Conservation (phyloP, 805 yeast species). For the Metschnikowia continentalis region DNA sequence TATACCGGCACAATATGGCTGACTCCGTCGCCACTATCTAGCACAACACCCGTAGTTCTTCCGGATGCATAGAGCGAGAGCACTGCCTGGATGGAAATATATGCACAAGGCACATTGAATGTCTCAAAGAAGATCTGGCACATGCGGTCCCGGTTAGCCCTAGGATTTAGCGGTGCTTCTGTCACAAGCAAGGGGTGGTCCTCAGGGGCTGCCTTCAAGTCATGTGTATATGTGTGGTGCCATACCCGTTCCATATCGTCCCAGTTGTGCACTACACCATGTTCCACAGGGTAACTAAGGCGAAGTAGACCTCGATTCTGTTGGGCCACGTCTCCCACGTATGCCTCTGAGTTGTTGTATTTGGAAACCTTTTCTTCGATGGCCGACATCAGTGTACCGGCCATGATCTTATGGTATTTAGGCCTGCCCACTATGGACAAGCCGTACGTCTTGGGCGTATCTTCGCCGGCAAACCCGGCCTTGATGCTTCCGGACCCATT, state of each 20-base stretch:
- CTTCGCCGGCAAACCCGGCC: constrained; percentile 93
- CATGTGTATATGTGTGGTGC: constrained; percentile 60
- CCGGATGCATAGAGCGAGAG: constrained; percentile 84
- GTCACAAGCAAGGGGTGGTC: constrained; percentile 87
- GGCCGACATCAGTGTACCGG: constrained; percentile 35
- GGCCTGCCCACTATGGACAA: constrained; percentile 76
- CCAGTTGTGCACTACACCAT: constrained; percentile 82
- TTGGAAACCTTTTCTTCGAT: constrained; percentile 15
- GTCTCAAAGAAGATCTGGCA: constrained; percentile 68
- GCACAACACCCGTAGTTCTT: constrained; percentile 81
- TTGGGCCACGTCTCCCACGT: constrained; percentile 75
- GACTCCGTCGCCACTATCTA: constrained; percentile 94
- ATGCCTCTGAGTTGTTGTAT: constrained; percentile 43
- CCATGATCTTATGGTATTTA: constrained; percentile 80
- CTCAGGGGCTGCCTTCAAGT: constrained; percentile 54
- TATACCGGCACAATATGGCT: constrained; percentile 83
- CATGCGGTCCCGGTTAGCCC: constrained; percentile 52
- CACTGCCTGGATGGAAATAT: constrained; percentile 71
- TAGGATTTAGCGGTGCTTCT: constrained; percentile 83
- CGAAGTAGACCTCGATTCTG: constrained; percentile 71
- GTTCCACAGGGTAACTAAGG: constrained; percentile 67
- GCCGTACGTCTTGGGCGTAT: constrained; percentile 62
- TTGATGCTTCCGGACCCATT: constrained; percentile 79
- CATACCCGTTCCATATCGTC: constrained; percentile 79
- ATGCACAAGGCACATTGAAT: constrained; percentile 73